A percentile compares a stretch with the other conserved stretches of the same genome.
Evolutionary conservation across 2,329 filamentous ascomycete species (phyloP).

Genomic region (Mycosphaerella sp.): DNA sequence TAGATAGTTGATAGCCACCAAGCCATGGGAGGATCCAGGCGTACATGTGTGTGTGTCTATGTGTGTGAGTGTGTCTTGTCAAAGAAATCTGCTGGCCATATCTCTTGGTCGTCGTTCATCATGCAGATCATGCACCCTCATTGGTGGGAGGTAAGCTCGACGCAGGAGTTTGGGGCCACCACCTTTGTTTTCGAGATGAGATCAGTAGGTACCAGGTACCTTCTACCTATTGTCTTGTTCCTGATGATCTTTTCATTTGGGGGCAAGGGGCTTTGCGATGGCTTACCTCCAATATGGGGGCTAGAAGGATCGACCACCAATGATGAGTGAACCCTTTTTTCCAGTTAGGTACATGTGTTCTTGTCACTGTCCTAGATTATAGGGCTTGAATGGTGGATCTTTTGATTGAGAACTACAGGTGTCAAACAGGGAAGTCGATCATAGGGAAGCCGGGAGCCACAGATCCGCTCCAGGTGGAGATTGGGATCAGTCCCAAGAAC

Average conservation of each 20-base stretch:
- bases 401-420: background rate
- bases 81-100: conserved; percentile 1
- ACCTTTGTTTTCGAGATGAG: background rate
- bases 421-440: background rate
- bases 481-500: background rate
- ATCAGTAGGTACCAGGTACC: too few relatives aligned
- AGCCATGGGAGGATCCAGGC: too few relatives aligned
- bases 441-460: background rate
- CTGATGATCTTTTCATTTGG: background rate
- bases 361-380: background rate
- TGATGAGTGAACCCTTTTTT: too few relatives aligned
- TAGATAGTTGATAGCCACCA: too few relatives aligned
- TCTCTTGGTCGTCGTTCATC: background rate
- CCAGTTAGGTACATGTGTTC: background rate
- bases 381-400: background rate
- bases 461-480: background rate
- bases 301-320: too few relatives aligned
- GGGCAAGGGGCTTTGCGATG: background rate
- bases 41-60: too few relatives aligned
- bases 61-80: background rate
- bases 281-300: too few relatives aligned
- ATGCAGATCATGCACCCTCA: background rate
- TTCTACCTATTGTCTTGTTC: too few relatives aligned
- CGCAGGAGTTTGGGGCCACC: background rate
- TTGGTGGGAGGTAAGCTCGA: too few relatives aligned